Conservation (phyloP, 1,284 basidiomycete genomes). For the Athelia sp. region DNA sequence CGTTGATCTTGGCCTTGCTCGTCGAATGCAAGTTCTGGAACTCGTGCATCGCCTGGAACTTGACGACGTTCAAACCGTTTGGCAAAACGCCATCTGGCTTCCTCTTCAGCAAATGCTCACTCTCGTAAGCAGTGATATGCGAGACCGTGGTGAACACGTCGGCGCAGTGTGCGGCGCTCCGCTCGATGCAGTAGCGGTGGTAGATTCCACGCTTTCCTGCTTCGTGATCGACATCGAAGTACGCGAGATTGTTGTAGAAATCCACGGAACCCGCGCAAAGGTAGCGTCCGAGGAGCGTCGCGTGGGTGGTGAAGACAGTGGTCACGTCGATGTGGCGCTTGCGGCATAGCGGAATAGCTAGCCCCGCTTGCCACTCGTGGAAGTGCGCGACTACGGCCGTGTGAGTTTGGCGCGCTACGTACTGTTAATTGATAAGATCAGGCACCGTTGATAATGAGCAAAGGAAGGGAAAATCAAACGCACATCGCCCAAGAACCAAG, state of each 20-base stretch:
- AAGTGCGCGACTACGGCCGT: conserved; percentile 95
- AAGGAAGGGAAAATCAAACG: conserved; percentile 22
- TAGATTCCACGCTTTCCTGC: conserved; percentile 97
- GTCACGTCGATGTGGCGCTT: conserved; percentile 98
- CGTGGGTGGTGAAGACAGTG: conserved; percentile 97
- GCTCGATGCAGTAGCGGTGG: conserved; percentile 93
- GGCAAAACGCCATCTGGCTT: conserved; percentile 98
- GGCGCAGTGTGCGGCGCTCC: conserved; percentile 89
- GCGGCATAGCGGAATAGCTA: conserved; percentile 93
- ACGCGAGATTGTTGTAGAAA: conserved; percentile 99
- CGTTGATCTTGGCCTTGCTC: conserved; percentile 95
- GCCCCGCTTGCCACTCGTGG: conserved; percentile 99
- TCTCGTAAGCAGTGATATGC: conserved; percentile 97
- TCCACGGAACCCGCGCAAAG: conserved; percentile 97
- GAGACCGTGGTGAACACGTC: conserved; percentile 98
- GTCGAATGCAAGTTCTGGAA: conserved; percentile 96
- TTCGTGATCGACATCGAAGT: conserved; percentile 99
- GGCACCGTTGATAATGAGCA: conserved; percentile 7
- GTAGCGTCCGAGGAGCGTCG: conserved; percentile 97
- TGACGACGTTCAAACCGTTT: conserved; percentile 97
- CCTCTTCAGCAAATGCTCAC: conserved; percentile 93
- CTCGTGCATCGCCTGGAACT: conserved; percentile 93
- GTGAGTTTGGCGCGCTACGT: conserved; percentile 72
- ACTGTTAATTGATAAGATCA: conserved; percentile 38
- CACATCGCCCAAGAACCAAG: conserved; percentile 99